A percentile compares a stretch with the other conserved stretches of the same genome.
Conservation (phyloP, 768 basidiomycete species). For the Phlebiopsis flavidoalba region DNA sequence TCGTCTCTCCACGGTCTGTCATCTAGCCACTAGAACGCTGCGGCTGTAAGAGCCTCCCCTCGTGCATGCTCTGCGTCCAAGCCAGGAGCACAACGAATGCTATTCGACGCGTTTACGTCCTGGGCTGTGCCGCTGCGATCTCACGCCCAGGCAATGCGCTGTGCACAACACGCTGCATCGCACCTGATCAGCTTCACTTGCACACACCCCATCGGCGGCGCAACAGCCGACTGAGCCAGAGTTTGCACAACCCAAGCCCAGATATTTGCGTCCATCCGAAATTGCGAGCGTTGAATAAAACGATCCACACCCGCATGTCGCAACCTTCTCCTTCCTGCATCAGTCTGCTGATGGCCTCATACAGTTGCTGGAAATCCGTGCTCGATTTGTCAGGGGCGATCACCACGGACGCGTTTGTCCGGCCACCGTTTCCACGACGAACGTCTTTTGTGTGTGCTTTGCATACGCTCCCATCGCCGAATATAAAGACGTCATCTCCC, state of each 20-base stretch:
- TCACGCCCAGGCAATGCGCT: background rate
- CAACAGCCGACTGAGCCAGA: background rate
- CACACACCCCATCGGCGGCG: background rate
- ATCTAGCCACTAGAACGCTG: background rate
- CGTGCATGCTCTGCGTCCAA: background rate
- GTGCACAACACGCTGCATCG: background rate
- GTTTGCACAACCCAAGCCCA: background rate
- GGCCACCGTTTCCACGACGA: background rate
- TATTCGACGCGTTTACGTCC: background rate
- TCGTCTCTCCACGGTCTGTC: background rate
- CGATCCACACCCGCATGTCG: background rate
- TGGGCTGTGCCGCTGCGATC: background rate
- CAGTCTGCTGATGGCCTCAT: constrained; percentile 6
- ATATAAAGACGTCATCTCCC: background rate
- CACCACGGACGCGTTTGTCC: background rate
- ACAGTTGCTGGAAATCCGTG: background rate
- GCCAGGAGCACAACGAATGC: background rate
- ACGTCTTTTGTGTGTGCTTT: background rate
- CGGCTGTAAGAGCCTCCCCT: background rate
- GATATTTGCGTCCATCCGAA: background rate
- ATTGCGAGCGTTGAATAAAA: background rate
- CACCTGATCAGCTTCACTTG: background rate
- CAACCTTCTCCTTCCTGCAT: background rate
- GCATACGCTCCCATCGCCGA: no score
- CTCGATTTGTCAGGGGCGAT: background rate